These are phyloP conservation scores for Harrya chromipes DNA, from an alignment of 768 basidiomycete genomes.

Conservation along the genomic window DNA sequence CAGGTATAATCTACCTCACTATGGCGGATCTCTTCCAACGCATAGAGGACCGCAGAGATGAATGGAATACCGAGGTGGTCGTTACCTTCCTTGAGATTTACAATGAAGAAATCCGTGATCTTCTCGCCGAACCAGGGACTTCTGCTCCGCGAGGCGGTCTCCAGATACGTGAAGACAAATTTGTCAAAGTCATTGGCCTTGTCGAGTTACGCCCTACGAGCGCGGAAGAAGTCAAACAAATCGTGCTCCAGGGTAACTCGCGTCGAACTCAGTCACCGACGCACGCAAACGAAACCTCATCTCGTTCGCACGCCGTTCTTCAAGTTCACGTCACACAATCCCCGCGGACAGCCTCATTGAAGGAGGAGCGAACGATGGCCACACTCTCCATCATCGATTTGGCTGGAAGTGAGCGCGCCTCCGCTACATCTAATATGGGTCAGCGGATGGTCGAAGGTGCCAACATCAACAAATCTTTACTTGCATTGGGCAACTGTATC, in stretches of 20 bases:
- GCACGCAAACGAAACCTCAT: slow-evolving; percentile 94
- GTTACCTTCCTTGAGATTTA: slow-evolving; percentile 99
- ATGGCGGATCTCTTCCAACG: slow-evolving; percentile 96
- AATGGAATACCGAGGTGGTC: slow-evolving; percentile 82
- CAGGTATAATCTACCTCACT: slow-evolving; percentile 93
- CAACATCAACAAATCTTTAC: slow-evolving; percentile 98
- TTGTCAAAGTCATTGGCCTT: slow-evolving; percentile 85
- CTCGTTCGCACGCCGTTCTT: slow-evolving; percentile 95
- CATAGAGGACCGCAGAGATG: slow-evolving; percentile 83
- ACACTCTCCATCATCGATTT: slow-evolving; percentile 98
- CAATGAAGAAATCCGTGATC: slow-evolving; percentile 97
- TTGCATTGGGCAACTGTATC: slow-evolving; percentile 97
- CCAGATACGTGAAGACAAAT: slow-evolving; percentile 91
- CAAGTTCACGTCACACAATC: slow-evolving; percentile 92
- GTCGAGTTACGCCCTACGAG: slow-evolving; percentile 75
- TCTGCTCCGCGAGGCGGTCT: slow-evolving; percentile 75
- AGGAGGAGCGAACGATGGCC: slow-evolving; percentile 79
- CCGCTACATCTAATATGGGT: slow-evolving; percentile 96
- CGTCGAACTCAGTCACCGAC: slow-evolving; percentile 92
- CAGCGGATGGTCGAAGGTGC: slow-evolving; percentile 98
- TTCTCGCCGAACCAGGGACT: slow-evolving; percentile 73
- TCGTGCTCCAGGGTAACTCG: slow-evolving; percentile 85
- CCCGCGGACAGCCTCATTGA: slow-evolving; percentile 79
- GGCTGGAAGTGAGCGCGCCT: slow-evolving; percentile 95
- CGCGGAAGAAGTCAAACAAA: slow-evolving; percentile 92